Conservation (phyloP, 2,329 filamentous ascomycete genomes). For the Epichloe sp. region DNA sequence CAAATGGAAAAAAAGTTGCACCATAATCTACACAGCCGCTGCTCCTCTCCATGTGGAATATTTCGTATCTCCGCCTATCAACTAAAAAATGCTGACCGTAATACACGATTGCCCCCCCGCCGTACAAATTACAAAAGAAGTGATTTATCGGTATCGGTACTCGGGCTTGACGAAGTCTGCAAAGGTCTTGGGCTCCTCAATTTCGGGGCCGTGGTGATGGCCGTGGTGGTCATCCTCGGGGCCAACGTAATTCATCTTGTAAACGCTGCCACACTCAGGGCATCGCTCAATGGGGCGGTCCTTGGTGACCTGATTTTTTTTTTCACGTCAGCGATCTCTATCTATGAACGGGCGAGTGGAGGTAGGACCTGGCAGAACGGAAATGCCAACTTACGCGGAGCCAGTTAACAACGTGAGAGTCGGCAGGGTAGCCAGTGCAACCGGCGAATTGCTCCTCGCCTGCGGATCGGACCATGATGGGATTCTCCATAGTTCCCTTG, state of each 20-base stretch:
- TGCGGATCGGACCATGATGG: slow-evolving; percentile 79
- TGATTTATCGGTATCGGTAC: slow-evolving; percentile 58
- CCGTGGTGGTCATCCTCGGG: slow-evolving; percentile 60
- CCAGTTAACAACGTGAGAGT: slow-evolving; percentile 87
- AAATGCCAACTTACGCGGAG: slow-evolving; percentile 53
- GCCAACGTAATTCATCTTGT: slow-evolving; percentile 97
- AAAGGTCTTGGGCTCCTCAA: slow-evolving; percentile 88
- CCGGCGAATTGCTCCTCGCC: slow-evolving; percentile 95
- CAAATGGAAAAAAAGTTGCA: slow-evolving; percentile 20
- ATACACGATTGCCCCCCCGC: slow-evolving; percentile 8
- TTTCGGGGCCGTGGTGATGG: slow-evolving; percentile 45
- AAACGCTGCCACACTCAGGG: slow-evolving; percentile 88
- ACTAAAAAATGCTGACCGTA: slow-evolving; percentile 12
- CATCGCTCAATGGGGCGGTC: slow-evolving; percentile 89
- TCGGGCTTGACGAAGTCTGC: slow-evolving; percentile 91
- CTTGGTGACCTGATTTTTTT: slow-evolving; percentile 56
- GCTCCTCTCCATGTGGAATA: slow-evolving; percentile 9
- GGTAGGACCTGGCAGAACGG: background rate
- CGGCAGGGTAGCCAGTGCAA: slow-evolving; percentile 86
- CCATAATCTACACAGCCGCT: slow-evolving; percentile 28
- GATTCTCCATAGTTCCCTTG: slow-evolving; percentile 80
- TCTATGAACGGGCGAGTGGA: background rate
- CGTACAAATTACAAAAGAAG: slow-evolving; percentile 4
- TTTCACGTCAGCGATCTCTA: background rate
- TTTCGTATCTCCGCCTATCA: slow-evolving; percentile 10